Percentiles rank a stretch among this genome's conserved stretches.
Evolutionary conservation across 345 rosid species (phyloP).

Genomic region (sweet orange (Citrus sinensis)): DNA sequence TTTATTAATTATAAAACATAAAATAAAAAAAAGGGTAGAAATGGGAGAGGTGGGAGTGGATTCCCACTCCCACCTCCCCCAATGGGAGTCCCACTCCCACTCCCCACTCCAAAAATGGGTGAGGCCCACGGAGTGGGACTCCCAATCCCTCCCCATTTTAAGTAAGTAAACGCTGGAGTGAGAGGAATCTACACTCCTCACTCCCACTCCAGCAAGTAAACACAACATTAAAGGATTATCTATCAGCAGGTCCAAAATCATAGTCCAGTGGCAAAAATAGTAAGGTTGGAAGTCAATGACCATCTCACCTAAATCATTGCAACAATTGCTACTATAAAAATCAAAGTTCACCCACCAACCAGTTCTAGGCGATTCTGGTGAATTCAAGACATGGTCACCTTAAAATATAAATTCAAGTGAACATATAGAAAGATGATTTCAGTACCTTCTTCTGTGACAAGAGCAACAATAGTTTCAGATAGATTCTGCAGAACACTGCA

Average conservation of each 20-base stretch:
- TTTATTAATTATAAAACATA: too few relatives aligned
- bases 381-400: neutral
- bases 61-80: too few relatives aligned
- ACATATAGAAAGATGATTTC: slow-evolving; percentile 4
- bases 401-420: neutral
- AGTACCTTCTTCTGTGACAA: slow-evolving; percentile 83
- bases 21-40: too few relatives aligned
- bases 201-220: too few relatives aligned
- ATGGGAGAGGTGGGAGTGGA: too few relatives aligned
- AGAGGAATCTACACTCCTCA: too few relatives aligned
- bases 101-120: too few relatives aligned
- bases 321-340: neutral
- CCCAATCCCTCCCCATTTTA: too few relatives aligned
- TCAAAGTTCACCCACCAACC: neutral
- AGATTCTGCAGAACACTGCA: slow-evolving; percentile 78
- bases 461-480: slow-evolving; percentile 74
- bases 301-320: neutral
- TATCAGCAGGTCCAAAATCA: neutral
- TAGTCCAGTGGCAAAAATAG: neutral
- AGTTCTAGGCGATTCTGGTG: neutral
- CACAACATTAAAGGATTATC: neutral
- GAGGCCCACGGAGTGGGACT: too few relatives aligned
- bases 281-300: neutral
- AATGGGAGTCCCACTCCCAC: too few relatives aligned
- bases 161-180: too few relatives aligned